These are phyloP conservation scores for Colletotrichum costaricense DNA, from an alignment of 2,329 filamentous ascomycete species.

Conservation along the genomic window DNA sequence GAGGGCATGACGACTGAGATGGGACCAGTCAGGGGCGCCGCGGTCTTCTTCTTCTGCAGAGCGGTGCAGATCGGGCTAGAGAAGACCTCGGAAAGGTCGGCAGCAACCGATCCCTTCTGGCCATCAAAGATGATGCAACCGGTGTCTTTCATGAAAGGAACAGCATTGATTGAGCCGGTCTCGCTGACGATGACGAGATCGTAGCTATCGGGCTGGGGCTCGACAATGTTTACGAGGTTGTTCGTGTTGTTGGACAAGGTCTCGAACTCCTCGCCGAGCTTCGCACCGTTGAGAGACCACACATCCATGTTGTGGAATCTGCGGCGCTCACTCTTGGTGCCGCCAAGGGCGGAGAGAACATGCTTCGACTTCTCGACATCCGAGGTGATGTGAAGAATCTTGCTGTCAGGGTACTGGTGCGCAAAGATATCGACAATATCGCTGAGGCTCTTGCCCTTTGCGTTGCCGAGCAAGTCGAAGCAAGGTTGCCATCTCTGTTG, in stretches of 20 bases:
- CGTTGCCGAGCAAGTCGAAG: slow-evolving; percentile 38
- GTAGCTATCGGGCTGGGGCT: slow-evolving; percentile 35
- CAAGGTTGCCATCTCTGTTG: slow-evolving; percentile 40
- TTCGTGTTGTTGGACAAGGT: slow-evolving; percentile 13
- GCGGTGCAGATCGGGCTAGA: slow-evolving; percentile 26
- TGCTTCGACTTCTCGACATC: slow-evolving; percentile 34
- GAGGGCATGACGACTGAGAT: slow-evolving; percentile 18
- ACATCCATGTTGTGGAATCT: slow-evolving; percentile 38
- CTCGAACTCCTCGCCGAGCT: slow-evolving; percentile 27
- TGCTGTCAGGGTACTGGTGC: slow-evolving; percentile 40
- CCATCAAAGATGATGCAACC: slow-evolving; percentile 36
- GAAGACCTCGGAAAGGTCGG: slow-evolving; percentile 34
- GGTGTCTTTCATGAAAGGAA: slow-evolving; percentile 34
- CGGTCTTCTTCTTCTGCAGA: slow-evolving; percentile 24
- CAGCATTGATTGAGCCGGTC: slow-evolving; percentile 28
- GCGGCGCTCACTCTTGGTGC: slow-evolving; percentile 36
- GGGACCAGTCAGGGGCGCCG: slow-evolving; percentile 10
- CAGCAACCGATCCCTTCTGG: slow-evolving; percentile 30
- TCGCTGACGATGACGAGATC: slow-evolving; percentile 40
- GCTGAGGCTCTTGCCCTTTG: slow-evolving; percentile 30
- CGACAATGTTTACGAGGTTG: slow-evolving; percentile 28
- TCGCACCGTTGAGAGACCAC: slow-evolving; percentile 34
- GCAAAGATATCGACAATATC: slow-evolving; percentile 39
- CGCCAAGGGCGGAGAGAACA: slow-evolving; percentile 33
- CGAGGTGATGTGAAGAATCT: slow-evolving; percentile 39